Percentiles rank a stretch among this genome's conserved stretches.
Evolutionary conservation across 352 stramenopile species (phyloP).

Genomic region (Phytophthora foliorum): DNA sequence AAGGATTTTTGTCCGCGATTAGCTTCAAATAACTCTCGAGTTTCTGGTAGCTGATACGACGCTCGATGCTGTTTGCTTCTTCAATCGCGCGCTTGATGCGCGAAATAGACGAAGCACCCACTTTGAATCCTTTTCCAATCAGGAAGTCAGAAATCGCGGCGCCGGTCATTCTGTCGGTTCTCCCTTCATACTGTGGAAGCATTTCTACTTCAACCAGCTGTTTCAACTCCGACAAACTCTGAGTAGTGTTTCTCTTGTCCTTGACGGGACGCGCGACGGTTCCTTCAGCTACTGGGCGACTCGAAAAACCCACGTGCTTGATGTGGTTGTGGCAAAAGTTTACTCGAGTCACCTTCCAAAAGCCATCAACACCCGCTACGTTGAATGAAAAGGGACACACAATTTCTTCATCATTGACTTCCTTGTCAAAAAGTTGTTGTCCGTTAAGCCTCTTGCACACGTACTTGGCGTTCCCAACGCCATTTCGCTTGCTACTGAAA

Average conservation of each 20-base stretch:
- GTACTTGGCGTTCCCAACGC: conserved; percentile 29
- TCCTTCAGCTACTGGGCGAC: background rate
- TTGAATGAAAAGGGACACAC: background rate
- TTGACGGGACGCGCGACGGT: background rate
- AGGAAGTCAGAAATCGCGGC: background rate
- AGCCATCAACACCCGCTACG: background rate
- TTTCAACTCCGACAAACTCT: background rate
- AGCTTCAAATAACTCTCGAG: conserved; percentile 14
- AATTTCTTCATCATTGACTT: background rate
- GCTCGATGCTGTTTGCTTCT: background rate
- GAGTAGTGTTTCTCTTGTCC: conserved; percentile 17
- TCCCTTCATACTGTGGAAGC: conserved; percentile 1
- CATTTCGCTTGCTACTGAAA: background rate
- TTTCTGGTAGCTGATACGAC: conserved; percentile 7
- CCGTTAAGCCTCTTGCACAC: conserved; percentile 30
- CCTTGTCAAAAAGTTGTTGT: conserved; percentile 17
- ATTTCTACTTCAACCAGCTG: conserved; percentile 3
- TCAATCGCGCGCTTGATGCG: conserved; percentile 8
- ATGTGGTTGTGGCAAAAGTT: conserved; percentile 28
- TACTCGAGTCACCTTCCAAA: conserved; percentile 17
- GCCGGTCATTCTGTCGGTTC: conserved; percentile 1
- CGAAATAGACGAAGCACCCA: background rate
- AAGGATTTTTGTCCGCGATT: conserved; percentile 13
- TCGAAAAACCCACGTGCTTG: conserved; percentile 7
- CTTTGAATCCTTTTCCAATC: background rate